phyloP scores from a whole-genome alignment of 805 yeast genomes.

The Candida suzukii region DNA sequence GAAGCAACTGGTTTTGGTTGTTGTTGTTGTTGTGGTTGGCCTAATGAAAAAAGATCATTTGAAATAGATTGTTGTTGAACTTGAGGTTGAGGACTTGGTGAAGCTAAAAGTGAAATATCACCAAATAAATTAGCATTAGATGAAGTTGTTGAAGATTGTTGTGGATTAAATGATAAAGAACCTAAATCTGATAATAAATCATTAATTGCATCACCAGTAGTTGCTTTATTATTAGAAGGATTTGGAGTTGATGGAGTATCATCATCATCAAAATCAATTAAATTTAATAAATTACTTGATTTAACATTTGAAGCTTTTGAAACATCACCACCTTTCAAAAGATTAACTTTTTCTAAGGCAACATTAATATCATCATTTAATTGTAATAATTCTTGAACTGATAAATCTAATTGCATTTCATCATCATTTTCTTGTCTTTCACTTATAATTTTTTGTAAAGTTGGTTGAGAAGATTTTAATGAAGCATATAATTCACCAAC shows the following conservation, averaged over 20 bases:
- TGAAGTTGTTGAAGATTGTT: neutral
- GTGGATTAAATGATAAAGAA: slow-evolving; percentile 44
- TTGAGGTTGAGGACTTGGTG: slow-evolving; percentile 5
- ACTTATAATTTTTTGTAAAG: slow-evolving; percentile 72
- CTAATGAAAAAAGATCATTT: neutral
- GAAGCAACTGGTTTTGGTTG: slow-evolving; percentile 1
- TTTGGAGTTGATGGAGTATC: slow-evolving; percentile 4
- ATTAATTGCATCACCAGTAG: slow-evolving; percentile 37
- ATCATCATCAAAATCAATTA: slow-evolving; percentile 47
- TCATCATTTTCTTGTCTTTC: slow-evolving; percentile 71
- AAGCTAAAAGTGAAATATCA: neutral
- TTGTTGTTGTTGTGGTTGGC: slow-evolving; percentile 3
- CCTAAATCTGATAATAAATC: slow-evolving; percentile 72
- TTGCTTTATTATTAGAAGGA: neutral
- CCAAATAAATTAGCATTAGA: neutral
- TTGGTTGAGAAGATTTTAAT: slow-evolving; percentile 80
- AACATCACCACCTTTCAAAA: slow-evolving; percentile 54
- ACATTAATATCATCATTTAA: slow-evolving; percentile 73
- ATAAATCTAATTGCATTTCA: slow-evolving; percentile 16
- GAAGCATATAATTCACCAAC: slow-evolving; percentile 69
- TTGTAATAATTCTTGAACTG: slow-evolving; percentile 56
- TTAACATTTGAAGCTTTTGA: slow-evolving; percentile 43
- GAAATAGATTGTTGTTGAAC: neutral
- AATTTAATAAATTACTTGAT: slow-evolving; percentile 50
- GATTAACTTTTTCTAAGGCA: slow-evolving; percentile 57